Conservation (phyloP, 176 grass and related monocot genomes). For the Tuctoria greenei region DNA sequence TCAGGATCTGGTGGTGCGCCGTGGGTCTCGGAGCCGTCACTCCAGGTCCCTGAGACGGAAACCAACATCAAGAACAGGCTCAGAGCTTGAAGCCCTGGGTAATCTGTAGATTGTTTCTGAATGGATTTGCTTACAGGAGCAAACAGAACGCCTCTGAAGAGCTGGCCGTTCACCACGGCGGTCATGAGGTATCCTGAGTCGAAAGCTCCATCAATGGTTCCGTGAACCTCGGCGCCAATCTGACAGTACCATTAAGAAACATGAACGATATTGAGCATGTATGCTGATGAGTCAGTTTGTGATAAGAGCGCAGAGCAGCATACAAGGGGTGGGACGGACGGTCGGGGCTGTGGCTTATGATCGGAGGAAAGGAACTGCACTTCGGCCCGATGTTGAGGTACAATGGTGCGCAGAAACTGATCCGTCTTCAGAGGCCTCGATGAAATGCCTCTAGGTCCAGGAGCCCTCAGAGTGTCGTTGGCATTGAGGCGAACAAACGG, state of each 20-base stretch:
- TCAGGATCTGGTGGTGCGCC: constrained; percentile 56
- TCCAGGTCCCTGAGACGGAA: constrained; percentile 56
- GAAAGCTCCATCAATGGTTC: constrained; percentile 82
- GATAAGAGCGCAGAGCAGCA: constrained; percentile 1
- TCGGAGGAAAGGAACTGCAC: constrained; percentile 58
- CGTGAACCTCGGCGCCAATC: constrained; percentile 85
- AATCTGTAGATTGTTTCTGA: background rate
- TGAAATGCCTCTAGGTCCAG: constrained; percentile 11
- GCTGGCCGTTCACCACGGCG: constrained; percentile 76
- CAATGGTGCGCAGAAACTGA: constrained; percentile 48
- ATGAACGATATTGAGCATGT: background rate
- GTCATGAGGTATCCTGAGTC: constrained; percentile 97
- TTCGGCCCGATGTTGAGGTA: constrained; percentile 54
- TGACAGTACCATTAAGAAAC: constrained; percentile 18
- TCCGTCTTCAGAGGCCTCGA: constrained; percentile 46
- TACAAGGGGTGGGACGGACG: constrained; percentile 54
- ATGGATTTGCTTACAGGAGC: constrained; percentile 66
- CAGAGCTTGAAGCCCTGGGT: background rate
- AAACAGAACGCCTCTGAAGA: constrained; percentile 89
- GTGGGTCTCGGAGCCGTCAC: constrained; percentile 57
- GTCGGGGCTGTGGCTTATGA: constrained; percentile 46
- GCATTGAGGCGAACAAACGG: constrained; percentile 54
- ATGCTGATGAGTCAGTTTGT: background rate
- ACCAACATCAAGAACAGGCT: background rate
- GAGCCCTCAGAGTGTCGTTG: constrained; percentile 45